Evolutionary conservation across 176 grass and related monocot species (phyloP).

Genomic region (Panicum miliaceum): DNA sequence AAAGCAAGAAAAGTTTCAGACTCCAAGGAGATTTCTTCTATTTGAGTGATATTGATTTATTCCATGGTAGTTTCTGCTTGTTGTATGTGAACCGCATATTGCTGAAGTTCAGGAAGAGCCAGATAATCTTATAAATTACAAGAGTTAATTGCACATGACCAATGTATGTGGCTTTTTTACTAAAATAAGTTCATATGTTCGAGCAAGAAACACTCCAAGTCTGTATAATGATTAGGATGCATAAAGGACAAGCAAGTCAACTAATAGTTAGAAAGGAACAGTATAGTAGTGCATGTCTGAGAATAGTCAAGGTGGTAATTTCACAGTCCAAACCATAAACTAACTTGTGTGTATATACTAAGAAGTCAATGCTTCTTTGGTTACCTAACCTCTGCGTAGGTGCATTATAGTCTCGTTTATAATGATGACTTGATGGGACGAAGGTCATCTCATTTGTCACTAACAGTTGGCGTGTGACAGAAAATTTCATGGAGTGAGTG

Average conservation of each 20-base stretch:
- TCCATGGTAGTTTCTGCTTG: neutral
- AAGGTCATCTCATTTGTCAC: conserved; percentile 34
- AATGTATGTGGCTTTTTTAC: conserved; percentile 25
- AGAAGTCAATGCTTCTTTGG: conserved; percentile 61
- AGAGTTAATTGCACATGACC: neutral
- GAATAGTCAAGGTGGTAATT: conserved; percentile 43
- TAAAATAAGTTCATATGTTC: conserved; percentile 27
- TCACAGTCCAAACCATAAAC: conserved; percentile 35
- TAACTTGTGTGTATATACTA: conserved; percentile 20
- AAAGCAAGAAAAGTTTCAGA: neutral
- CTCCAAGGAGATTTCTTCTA: neutral
- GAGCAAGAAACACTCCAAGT: conserved; percentile 7
- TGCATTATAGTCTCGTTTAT: conserved; percentile 42
- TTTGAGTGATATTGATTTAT: neutral
- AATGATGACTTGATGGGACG: conserved; percentile 47
- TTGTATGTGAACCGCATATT: neutral
- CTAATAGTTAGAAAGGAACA: conserved; percentile 25
- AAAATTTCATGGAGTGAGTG: conserved; percentile 26
- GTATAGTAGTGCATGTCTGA: conserved; percentile 8
- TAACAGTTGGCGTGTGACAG: conserved; percentile 33
- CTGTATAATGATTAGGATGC: conserved; percentile 10
- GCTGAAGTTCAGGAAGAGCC: neutral
- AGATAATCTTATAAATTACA: neutral
- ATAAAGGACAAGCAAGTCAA: conserved; percentile 30
- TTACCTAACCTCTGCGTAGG: conserved; percentile 45